phyloP scores from a whole-genome alignment of 225 moss, liverwort and hornwort genomes.

The Lunularia cruciata region DNA sequence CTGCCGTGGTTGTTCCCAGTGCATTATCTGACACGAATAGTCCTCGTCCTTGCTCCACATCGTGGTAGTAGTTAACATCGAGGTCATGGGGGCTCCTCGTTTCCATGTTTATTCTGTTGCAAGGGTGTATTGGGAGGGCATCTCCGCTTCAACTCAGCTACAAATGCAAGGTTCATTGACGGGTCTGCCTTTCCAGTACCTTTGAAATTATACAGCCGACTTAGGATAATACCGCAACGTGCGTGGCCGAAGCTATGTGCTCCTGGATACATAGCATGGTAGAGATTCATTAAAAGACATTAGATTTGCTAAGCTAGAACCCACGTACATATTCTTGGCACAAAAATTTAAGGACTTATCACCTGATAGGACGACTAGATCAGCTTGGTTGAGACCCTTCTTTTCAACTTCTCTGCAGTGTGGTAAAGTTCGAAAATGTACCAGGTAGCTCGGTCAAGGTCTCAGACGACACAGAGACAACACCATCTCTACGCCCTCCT shows the following conservation, averaged over 20 bases:
- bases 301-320: no score
- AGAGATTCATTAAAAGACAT: no score
- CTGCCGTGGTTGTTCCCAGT: neutral
- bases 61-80: conserved; percentile 46
- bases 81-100: conserved; percentile 35
- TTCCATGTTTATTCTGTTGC: conserved; percentile 41
- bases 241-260: conserved; percentile 46
- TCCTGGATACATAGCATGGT: conserved; percentile 19
- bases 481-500: conserved; percentile 24
- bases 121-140: conserved; percentile 48
- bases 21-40: conserved; percentile 53
- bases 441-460: conserved; percentile 32
- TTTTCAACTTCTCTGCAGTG: conserved; percentile 17
- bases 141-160: conserved; percentile 22
- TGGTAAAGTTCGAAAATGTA: conserved; percentile 25
- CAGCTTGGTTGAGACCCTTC: conserved; percentile 29
- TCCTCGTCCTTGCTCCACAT: conserved; percentile 37
- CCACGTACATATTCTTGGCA: no score
- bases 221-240: conserved; percentile 35
- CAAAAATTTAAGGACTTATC: no score
- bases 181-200: conserved; percentile 52
- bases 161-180: conserved; percentile 30
- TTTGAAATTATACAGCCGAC: conserved; percentile 59
- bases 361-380: conserved; percentile 44
- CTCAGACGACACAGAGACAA: conserved; percentile 1